Percentiles rank a stretch among this genome's conserved stretches.
These are phyloP conservation scores for Oryza brachyantha DNA, from an alignment of 176 grass and related monocot species.

Conservation along the genomic window DNA sequence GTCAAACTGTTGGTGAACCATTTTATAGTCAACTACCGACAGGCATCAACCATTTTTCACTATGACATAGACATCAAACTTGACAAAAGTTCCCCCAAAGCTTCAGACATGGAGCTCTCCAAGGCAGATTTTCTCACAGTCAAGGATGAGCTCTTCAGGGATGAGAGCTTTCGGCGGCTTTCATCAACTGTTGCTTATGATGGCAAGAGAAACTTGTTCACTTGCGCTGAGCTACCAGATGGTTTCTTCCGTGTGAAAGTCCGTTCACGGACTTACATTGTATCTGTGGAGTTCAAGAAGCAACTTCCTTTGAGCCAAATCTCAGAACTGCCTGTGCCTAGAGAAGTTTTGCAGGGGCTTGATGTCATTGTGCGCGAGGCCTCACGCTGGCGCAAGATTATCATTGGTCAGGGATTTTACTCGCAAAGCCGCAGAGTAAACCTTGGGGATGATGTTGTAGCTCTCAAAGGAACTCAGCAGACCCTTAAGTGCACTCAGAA, in stretches of 20 bases:
- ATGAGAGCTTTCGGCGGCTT: conserved; percentile 28
- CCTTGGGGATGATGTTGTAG: conserved; percentile 30
- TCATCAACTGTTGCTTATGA: conserved; percentile 53
- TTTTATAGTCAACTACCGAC: conserved; percentile 38
- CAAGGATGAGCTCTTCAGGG: conserved; percentile 59
- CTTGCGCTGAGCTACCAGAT: conserved; percentile 40
- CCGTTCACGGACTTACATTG: conserved; percentile 36
- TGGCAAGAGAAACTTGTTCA: conserved; percentile 50
- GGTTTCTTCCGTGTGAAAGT: conserved; percentile 40
- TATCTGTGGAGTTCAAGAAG: conserved; percentile 48
- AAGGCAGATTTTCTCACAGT: conserved; percentile 47
- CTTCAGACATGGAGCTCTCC: conserved; percentile 42
- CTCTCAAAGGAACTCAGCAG: conserved; percentile 50
- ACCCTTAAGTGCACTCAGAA: conserved; percentile 43
- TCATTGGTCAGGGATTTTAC: conserved; percentile 48
- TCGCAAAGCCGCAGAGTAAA: not conserved
- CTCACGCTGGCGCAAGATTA: conserved; percentile 44
- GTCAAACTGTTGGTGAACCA: conserved; percentile 53
- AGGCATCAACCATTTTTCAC: conserved; percentile 44
- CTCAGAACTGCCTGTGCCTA: conserved; percentile 42
- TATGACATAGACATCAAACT: conserved; percentile 56
- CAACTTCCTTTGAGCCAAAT: conserved; percentile 46
- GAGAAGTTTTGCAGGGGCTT: conserved; percentile 62
- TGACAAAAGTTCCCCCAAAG: conserved; percentile 21
- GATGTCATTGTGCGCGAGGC: conserved; percentile 57